phyloP scores from a whole-genome alignment of 768 basidiomycete genomes.

The Calocera cornea region DNA sequence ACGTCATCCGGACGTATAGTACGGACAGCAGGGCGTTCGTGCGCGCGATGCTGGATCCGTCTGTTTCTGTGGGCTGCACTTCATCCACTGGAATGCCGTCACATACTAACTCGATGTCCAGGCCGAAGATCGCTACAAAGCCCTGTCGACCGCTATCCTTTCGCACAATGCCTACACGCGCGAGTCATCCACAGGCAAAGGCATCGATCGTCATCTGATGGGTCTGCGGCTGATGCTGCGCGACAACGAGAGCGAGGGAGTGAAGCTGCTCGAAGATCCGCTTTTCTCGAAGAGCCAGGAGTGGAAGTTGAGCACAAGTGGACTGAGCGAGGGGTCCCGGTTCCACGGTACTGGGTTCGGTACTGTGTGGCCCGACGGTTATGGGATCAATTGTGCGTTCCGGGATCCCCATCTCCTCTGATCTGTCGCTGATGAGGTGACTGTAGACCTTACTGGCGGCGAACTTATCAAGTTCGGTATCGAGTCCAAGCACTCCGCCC shows the following conservation, averaged over 20 bases:
- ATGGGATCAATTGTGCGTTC: constrained; percentile 74
- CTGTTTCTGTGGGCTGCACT: constrained; percentile 32
- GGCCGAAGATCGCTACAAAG: constrained; percentile 29
- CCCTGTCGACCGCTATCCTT: constrained; percentile 54
- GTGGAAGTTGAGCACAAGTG: constrained; percentile 87
- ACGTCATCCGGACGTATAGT: constrained; percentile 69
- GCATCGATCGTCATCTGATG: constrained; percentile 84
- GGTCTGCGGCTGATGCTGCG: constrained; percentile 56
- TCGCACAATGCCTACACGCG: constrained; percentile 60
- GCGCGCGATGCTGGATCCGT: constrained; percentile 51
- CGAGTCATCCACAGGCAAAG: constrained; percentile 65
- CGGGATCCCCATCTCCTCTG: background rate
- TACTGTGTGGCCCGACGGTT: constrained; percentile 66
- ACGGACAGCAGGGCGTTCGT: constrained; percentile 65
- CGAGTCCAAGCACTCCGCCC: constrained; percentile 68
- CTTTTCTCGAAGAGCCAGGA: constrained; percentile 58
- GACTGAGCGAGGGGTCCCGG: constrained; percentile 66
- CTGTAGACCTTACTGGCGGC: constrained; percentile 64
- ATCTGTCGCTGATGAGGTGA: background rate
- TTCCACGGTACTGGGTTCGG: constrained; percentile 93
- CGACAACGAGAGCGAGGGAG: constrained; percentile 36
- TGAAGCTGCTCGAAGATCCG: constrained; percentile 61
- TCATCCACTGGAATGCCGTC: background rate
- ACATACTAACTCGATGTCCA: constrained; percentile 12
- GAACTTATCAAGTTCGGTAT: constrained; percentile 80